A percentile compares a stretch with the other conserved stretches of the same genome.
Conservation (phyloP, 208 protist genomes). For the Phytomonas francai region DNA sequence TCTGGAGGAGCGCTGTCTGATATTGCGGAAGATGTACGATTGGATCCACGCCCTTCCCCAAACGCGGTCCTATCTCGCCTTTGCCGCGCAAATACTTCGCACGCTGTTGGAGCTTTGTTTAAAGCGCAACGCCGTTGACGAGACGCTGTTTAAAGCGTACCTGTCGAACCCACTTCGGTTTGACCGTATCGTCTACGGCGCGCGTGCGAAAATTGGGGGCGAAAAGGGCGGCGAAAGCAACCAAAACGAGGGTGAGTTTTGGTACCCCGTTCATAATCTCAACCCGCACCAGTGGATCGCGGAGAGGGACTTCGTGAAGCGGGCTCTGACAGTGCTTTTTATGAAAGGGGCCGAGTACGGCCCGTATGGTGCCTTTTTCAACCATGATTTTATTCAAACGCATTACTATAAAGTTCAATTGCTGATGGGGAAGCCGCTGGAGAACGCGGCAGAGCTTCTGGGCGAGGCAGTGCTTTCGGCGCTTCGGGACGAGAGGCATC, state of each 20-base stretch:
- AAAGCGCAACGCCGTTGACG: slow-evolving; percentile 1
- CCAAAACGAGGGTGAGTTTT: too few species aligned
- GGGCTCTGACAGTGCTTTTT: too few species aligned
- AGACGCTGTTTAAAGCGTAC: neutral
- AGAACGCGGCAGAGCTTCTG: slow-evolving; percentile 1
- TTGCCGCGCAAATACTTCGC: slow-evolving; percentile 11
- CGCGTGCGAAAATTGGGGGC: neutral
- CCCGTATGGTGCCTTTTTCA: neutral
- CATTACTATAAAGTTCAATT: neutral
- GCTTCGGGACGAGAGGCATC: slow-evolving; percentile 4
- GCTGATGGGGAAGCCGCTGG: neutral
- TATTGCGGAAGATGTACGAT: slow-evolving; percentile 8
- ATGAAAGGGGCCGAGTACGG: too few species aligned
- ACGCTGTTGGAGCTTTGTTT: slow-evolving; percentile 2
- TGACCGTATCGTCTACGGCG: neutral
- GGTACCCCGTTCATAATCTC: neutral
- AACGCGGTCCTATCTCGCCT: neutral
- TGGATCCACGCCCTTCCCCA: slow-evolving; percentile 2
- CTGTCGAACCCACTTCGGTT: neutral
- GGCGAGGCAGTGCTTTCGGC: slow-evolving; percentile 2
- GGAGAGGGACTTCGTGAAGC: too few species aligned
- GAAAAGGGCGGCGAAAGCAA: neutral
- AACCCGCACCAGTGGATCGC: neutral
- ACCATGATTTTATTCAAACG: neutral
- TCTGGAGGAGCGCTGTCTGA: neutral